Evolutionary conservation across 169 alveolate genomes (phyloP).

Genomic region (Cytauxzoon felis): DNA sequence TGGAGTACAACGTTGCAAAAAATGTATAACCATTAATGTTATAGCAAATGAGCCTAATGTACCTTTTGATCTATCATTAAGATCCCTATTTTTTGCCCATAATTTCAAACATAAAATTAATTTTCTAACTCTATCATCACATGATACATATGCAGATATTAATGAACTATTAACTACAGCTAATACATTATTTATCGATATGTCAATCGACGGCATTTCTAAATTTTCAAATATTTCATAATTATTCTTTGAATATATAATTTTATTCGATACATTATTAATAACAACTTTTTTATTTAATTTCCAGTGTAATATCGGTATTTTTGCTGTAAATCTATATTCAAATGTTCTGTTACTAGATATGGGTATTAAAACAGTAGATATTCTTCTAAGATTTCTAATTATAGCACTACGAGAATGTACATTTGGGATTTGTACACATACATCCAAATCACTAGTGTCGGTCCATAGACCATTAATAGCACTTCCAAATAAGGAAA

Average conservation of each 20-base stretch:
- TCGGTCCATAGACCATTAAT: slow-evolving; percentile 76
- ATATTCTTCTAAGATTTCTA: slow-evolving; percentile 62
- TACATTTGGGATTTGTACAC: slow-evolving; percentile 72
- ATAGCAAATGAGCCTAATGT: slow-evolving; percentile 77
- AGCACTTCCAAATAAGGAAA: slow-evolving; percentile 66
- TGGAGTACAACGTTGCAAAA: slow-evolving; percentile 71
- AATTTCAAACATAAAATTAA: slow-evolving; percentile 72
- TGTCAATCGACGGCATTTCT: slow-evolving; percentile 51
- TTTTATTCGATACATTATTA: neutral
- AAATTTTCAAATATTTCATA: neutral
- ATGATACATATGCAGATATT: slow-evolving; percentile 70
- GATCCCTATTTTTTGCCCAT: slow-evolving; percentile 74
- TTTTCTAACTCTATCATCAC: slow-evolving; percentile 72
- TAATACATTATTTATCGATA: slow-evolving; percentile 73
- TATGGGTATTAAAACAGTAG: slow-evolving; percentile 56
- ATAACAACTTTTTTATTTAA: neutral
- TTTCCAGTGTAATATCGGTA: slow-evolving; percentile 75
- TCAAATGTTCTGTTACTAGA: slow-evolving; percentile 67
- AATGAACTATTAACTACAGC: slow-evolving; percentile 75
- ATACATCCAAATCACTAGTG: slow-evolving; percentile 73
- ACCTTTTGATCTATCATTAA: slow-evolving; percentile 76
- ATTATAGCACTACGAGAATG: slow-evolving; percentile 66
- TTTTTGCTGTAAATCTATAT: slow-evolving; percentile 74
- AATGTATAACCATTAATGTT: slow-evolving; percentile 75
- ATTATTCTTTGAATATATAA: neutral